phyloP scores from a whole-genome alignment of 2,329 filamentous ascomycete species.

The Xylaria sp. region DNA sequence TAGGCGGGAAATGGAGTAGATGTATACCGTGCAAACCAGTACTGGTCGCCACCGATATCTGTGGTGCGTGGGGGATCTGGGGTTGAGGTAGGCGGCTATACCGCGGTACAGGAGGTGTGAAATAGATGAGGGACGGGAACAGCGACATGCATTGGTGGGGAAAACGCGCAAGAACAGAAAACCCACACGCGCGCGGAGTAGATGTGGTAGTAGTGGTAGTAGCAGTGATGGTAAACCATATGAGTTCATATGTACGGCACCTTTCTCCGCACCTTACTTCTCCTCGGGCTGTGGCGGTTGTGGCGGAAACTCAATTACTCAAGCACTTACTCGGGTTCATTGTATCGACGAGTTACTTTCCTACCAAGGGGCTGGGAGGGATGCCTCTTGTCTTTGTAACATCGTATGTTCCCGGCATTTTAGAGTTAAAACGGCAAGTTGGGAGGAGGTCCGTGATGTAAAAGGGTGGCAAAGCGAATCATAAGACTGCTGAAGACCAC shows the following conservation, averaged over 20 bases:
- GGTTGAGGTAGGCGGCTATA: not conserved
- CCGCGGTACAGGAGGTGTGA: not conserved
- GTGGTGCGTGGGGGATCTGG: slow-evolving; percentile 13
- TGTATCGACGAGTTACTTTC: not conserved
- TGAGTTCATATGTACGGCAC: slow-evolving; percentile 31
- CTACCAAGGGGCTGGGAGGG: not conserved
- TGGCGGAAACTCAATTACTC: slow-evolving; percentile 4
- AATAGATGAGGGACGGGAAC: not conserved
- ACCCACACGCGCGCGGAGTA: not conserved
- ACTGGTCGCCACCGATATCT: slow-evolving; percentile 10
- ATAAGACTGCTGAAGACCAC: not conserved
- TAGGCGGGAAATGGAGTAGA: not conserved
- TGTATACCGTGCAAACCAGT: slow-evolving; percentile 22
- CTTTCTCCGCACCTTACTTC: slow-evolving; percentile 22
- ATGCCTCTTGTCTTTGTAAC: slow-evolving; percentile 3
- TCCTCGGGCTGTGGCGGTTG: slow-evolving; percentile 18
- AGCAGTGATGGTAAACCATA: slow-evolving; percentile 13
- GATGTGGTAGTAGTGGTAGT: not conserved
- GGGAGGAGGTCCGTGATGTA: not conserved
- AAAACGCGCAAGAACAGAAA: not conserved
- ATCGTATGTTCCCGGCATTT: slow-evolving; percentile 15
- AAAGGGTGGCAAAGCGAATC: slow-evolving; percentile 7
- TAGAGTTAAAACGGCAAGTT: slow-evolving; percentile 4
- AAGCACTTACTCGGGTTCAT: slow-evolving; percentile 4
- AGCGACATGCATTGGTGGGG: slow-evolving; percentile 22